A percentile compares a stretch with the other conserved stretches of the same genome.
These are phyloP conservation scores for Coniosporium apollinis DNA, from an alignment of 495 filamentous ascomycete species.

Conservation along the genomic window DNA sequence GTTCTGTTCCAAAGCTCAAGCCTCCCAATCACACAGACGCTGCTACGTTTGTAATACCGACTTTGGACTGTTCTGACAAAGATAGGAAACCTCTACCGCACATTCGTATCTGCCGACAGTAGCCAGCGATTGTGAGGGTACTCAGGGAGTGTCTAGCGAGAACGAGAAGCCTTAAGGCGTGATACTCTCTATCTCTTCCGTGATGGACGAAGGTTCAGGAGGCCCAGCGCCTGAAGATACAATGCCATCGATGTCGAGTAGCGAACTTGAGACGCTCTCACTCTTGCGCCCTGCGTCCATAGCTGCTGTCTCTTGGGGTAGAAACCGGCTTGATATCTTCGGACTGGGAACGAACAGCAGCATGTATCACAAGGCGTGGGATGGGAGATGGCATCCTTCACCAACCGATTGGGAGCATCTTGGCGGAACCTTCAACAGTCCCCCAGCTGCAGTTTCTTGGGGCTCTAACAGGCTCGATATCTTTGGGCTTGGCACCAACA, in stretches of 20 bases:
- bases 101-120: too few relatives aligned
- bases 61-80: too few relatives aligned
- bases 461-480: slow-evolving; percentile 1
- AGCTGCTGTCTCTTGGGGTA: slow-evolving; percentile 1
- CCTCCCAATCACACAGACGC: too few relatives aligned
- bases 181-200: too few relatives aligned
- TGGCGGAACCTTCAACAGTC: slow-evolving; percentile 1
- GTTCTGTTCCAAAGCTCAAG: too few relatives aligned
- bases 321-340: slow-evolving; percentile 5
- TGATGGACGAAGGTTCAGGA: too few relatives aligned
- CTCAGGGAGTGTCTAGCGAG: too few relatives aligned
- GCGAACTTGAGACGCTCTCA: not conserved
- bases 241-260: not conserved
- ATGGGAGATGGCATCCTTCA: slow-evolving; percentile 4
- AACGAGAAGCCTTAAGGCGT: too few relatives aligned
- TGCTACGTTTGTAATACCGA: too few relatives aligned
- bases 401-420: slow-evolving; percentile 2
- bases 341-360: slow-evolving; percentile 2
- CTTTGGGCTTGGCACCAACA: slow-evolving; percentile 3
- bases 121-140: too few relatives aligned
- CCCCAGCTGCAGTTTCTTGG: slow-evolving; percentile 1
- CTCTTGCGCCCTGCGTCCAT: not conserved
- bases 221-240: not conserved
- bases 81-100: too few relatives aligned
- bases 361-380: slow-evolving; percentile 1